Evolutionary conservation across 345 rosid genomes (phyloP).

Genomic region (Hypericum perforatum): DNA sequence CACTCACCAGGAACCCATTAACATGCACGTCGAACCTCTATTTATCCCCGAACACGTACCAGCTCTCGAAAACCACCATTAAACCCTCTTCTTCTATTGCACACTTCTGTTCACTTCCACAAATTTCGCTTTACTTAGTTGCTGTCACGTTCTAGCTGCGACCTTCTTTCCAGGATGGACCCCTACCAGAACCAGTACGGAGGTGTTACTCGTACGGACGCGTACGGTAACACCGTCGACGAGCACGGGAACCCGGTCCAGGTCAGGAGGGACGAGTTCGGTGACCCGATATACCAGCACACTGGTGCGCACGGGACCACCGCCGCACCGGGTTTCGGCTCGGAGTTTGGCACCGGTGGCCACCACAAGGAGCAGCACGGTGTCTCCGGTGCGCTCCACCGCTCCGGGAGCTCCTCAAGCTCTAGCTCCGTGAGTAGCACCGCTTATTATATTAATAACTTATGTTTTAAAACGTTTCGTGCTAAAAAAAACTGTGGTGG

Average conservation of each 20-base stretch:
- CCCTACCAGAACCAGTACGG: not conserved
- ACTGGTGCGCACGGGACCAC: not conserved
- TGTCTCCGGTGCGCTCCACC: not conserved
- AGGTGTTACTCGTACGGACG: not conserved
- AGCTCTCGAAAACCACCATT: too few species aligned
- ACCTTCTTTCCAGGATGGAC: not conserved
- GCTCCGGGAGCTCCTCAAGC: not conserved
- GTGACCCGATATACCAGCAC: not conserved
- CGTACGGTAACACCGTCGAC: not conserved
- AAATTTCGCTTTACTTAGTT: too few species aligned
- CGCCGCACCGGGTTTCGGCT: too few species aligned
- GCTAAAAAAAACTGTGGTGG: too few species aligned
- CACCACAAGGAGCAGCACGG: not conserved
- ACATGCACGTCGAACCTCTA: too few species aligned
- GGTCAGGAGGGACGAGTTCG: not conserved
- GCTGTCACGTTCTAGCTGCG: too few species aligned
- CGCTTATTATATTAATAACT: too few species aligned
- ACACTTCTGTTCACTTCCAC: too few species aligned
- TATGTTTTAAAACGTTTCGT: too few species aligned
- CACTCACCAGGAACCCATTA: too few species aligned
- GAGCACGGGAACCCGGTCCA: not conserved
- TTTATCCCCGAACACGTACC: too few species aligned
- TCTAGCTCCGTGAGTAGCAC: not conserved
- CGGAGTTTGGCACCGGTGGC: not conserved
- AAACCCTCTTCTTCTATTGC: too few species aligned